Evolutionary conservation across 257 asterid species (phyloP), one percentile per base, ranked within the genome.

Genomic region (Paulownia fortunei): DNA sequence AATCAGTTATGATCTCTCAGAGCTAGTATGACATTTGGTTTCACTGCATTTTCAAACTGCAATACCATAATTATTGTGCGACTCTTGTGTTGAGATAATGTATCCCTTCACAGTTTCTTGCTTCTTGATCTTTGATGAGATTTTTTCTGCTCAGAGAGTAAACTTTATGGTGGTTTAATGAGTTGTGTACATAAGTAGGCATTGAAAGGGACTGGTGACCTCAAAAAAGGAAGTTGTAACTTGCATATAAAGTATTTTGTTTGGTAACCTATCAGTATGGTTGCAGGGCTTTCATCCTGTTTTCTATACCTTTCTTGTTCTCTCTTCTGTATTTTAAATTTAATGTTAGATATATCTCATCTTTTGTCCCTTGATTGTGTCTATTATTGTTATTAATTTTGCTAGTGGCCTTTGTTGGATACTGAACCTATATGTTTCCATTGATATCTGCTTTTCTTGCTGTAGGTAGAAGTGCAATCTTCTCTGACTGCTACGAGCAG

Each of bases 401-500:
- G 13, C 69, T 63, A 18, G 27, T 63, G 42, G 51, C 23, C 37
- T 34, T 41, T 61, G 4, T 71, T 81, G 70, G 36, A 70, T 47
- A 15, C n/a, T 79, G 58, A 61, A 39, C 69, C 24, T 27, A 12
- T 39, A 55, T 63, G 60, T 77, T 69, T 82, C 52, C 56, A 3
- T 65, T 52, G 66, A 65, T 72, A 58, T 70, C 9, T 65, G 68
- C 36, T 79, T 74, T 72, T 85, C 72, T 71, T 73, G 47, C 72
- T 78, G 87, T 78, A 92, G 97, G 94, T 86, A 77, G 96, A 82
- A 77, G 65, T 52, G 61, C 88, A 72, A 56, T 83, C 88, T 69
- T 80, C 92, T 75, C 82, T 74, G 75, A 63, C 83, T 73, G 71
- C 84, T 68, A 65, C 69, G 46, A 76, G 82, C 81, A 75, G 82